Evolutionary conservation across 331 rosid genomes (phyloP).

Genomic region (Cydonia oblonga): DNA sequence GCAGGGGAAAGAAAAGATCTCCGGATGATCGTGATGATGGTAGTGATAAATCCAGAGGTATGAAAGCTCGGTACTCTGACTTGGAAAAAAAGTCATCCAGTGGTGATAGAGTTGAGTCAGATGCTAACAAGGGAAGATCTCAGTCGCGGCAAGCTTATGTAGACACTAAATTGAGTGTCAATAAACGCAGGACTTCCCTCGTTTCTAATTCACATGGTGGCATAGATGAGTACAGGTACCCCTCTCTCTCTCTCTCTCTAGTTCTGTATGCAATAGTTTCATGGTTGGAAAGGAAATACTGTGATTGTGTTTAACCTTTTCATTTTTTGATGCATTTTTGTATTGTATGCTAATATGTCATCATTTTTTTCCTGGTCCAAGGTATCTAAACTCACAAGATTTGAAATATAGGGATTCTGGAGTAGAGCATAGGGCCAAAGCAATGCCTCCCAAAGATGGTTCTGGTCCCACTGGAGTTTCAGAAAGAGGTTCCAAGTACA

Average conservation of each 20-base stretch:
- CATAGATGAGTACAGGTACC: slow-evolving; percentile 66
- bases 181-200: slow-evolving; percentile 57
- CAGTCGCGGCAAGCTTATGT: slow-evolving; percentile 50
- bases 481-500: slow-evolving; percentile 56
- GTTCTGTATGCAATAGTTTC: not conserved
- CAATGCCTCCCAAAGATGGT: slow-evolving; percentile 39
- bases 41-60: slow-evolving; percentile 48
- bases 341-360: not conserved
- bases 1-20: slow-evolving; percentile 63
- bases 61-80: slow-evolving; percentile 46
- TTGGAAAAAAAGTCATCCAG: slow-evolving; percentile 53
- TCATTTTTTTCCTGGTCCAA: slow-evolving; percentile 21
- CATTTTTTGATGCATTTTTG: not conserved
- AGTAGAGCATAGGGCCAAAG: slow-evolving; percentile 49
- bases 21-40: slow-evolving; percentile 67
- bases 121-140: slow-evolving; percentile 56
- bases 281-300: not conserved
- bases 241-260: not conserved
- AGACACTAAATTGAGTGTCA: slow-evolving; percentile 37
- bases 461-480: slow-evolving; percentile 34
- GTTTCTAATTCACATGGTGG: slow-evolving; percentile 46
- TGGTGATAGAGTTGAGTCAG: slow-evolving; percentile 52
- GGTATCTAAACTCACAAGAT: slow-evolving; percentile 59
- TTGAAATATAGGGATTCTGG: slow-evolving; percentile 47
- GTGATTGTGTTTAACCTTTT: not conserved